Evolutionary conservation across 345 rosid species (phyloP).

Genomic region (Gossypium thurberi): DNA sequence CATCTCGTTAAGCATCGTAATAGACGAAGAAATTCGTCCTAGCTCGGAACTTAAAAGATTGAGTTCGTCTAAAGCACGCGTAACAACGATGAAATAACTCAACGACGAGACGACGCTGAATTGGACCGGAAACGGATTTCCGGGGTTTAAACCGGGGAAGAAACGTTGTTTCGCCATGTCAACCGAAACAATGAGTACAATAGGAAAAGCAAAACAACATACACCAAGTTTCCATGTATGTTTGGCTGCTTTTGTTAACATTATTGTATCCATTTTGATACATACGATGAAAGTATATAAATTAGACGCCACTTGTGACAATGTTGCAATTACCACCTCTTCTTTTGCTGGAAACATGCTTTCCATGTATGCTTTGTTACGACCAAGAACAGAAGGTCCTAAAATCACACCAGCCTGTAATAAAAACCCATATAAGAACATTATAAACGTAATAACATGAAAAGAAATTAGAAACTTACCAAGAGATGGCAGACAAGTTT

Average conservation of each 20-base stretch:
- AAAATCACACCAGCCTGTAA: slow-evolving; percentile 3
- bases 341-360: slow-evolving; percentile 5
- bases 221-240: background rate
- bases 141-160: background rate
- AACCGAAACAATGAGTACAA: background rate
- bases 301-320: background rate
- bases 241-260: background rate
- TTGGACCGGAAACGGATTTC: background rate
- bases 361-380: background rate
- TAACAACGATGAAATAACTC: background rate
- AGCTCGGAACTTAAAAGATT: slow-evolving; percentile 7
- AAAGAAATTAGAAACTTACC: background rate
- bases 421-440: too few species aligned
- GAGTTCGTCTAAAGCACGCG: slow-evolving; percentile 3
- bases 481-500: slow-evolving; percentile 4
- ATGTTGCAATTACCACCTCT: background rate
- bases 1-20: background rate
- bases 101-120: background rate
- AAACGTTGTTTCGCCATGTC: too few species aligned
- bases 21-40: slow-evolving; percentile 5
- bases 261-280: background rate
- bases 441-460: background rate
- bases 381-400: slow-evolving; percentile 14
- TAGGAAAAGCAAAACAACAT: background rate
- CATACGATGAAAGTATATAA: background rate